Evolutionary conservation across 2,329 filamentous ascomycete genomes (phyloP), one percentile per base, ranked within the genome.

Genomic region (Aspergillus costaricaensis): DNA sequence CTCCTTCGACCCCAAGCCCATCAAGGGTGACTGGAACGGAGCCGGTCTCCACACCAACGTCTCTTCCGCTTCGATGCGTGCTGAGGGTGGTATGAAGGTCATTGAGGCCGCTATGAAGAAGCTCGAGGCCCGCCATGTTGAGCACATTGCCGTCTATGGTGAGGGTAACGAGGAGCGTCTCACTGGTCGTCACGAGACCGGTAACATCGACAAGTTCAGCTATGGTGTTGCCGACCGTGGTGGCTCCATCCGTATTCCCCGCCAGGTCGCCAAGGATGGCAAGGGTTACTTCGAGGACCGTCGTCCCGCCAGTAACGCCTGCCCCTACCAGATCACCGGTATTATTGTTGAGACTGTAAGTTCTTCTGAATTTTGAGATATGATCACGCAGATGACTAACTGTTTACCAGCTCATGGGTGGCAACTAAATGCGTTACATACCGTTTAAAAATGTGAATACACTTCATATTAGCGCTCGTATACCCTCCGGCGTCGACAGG

Each of bases 211-310:
- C 76, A 86, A 90, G 77, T 99, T 99, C 86, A 88, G 87, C 70
- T 98, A 89, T 80, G 94, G 95, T 75, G 89, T 98, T 64, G 95
- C 95, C 78, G 94, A 98, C 88, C 92, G 95, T 80, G 95, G 94
- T 74, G 89, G 91, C 61, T 96, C 91, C 41, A 93, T 98, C 73
- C 91, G 95, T 78, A 95, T 99, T 70, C 93, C 93, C 71, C 89
- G 92, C 72, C 88, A 92, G 72, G 87, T 86, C 70, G 92, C 90
- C 52, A 88, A 90, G 76, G 91, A 96, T 79, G 92, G 92, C 79
- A 95, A 90, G 82, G 93, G 93, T 66, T 97, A 97, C 86, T 96
- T 97, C 68, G 92, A 97, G 80, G 89, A 92, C 67, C 86, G 90
- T 75, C 86, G 89, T 66, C 89, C 89, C 60, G 92, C 92, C 59